Percentiles rank a stretch among this genome's conserved stretches.
These are phyloP conservation scores for Agaricus bisporus DNA, from an alignment of 768 basidiomycete genomes.

Conservation along the genomic window DNA sequence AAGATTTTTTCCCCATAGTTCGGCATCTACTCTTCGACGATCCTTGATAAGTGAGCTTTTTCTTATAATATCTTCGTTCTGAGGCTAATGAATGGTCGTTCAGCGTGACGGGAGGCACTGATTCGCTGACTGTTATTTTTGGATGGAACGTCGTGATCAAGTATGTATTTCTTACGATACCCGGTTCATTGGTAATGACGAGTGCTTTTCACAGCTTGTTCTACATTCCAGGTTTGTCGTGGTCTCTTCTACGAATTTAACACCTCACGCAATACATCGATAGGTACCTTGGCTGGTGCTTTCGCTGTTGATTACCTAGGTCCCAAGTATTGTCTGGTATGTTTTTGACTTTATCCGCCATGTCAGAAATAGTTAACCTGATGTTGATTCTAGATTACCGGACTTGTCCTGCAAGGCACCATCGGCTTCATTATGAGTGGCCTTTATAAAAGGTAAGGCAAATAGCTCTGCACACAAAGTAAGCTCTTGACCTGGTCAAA, in stretches of 20 bases:
- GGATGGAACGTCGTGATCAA: conserved; percentile 87
- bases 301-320: conserved; percentile 72
- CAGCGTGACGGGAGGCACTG: conserved; percentile 53
- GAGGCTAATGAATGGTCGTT: background rate
- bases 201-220: conserved; percentile 20
- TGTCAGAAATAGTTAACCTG: background rate
- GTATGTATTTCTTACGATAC: conserved; percentile 30
- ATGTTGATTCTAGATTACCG: conserved; percentile 44
- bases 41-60: conserved; percentile 52
- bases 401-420: conserved; percentile 61
- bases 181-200: background rate
- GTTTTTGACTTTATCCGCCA: background rate
- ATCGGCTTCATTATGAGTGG: conserved; percentile 92
- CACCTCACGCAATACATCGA: conserved; percentile 39
- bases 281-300: conserved; percentile 62
- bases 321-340: conserved; percentile 71
- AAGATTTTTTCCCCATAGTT: conserved; percentile 38
- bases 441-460: conserved; percentile 47
- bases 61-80: background rate
- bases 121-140: conserved; percentile 55
- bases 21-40: conserved; percentile 73
- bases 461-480: background rate
- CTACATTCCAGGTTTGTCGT: conserved; percentile 30
- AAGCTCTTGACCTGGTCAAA: background rate
- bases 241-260: background rate